Conservation (phyloP, 306 rosid genomes). For the Potentilla sterilis region DNA sequence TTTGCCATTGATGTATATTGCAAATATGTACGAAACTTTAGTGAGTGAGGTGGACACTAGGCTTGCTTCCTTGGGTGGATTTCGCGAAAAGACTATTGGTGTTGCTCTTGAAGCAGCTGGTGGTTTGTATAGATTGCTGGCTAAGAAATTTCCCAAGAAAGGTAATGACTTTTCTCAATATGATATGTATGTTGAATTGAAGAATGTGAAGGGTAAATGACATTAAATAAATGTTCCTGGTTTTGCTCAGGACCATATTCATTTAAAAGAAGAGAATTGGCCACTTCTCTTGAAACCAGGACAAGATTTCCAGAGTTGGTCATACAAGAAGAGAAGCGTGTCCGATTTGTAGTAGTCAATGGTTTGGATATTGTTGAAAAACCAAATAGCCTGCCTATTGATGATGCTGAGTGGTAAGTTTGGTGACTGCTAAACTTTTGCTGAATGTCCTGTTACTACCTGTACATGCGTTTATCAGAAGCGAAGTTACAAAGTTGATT, state of each 20-base stretch:
- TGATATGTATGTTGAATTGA: background rate
- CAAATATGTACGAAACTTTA: slow-evolving; percentile 84
- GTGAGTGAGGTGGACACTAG: slow-evolving; percentile 74
- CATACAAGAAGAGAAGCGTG: slow-evolving; percentile 92
- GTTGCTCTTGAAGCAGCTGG: slow-evolving; percentile 99
- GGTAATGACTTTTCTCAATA: slow-evolving; percentile 36
- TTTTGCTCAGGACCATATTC: slow-evolving; percentile 52
- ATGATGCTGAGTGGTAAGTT: slow-evolving; percentile 82
- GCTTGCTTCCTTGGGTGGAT: slow-evolving; percentile 79
- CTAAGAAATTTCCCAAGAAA: slow-evolving; percentile 91
- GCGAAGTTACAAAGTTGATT: background rate
- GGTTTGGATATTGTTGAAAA: slow-evolving; percentile 84
- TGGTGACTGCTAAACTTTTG: background rate
- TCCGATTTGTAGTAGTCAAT: slow-evolving; percentile 93
- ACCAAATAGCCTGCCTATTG: slow-evolving; percentile 58
- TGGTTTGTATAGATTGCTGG: slow-evolving; percentile 87
- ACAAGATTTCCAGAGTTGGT: slow-evolving; percentile 90
- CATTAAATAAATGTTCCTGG: background rate
- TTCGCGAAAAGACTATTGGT: slow-evolving; percentile 88
- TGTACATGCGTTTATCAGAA: background rate
- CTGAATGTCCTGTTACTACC: background rate
- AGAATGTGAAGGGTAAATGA: background rate
- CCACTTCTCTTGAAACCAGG: slow-evolving; percentile 90
- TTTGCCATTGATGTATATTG: slow-evolving; percentile 92
- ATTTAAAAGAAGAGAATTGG: slow-evolving; percentile 91